Base-by-base conservation (phyloP, 768 basidiomycete genomes). In the Boletellus emodensis region DNA sequence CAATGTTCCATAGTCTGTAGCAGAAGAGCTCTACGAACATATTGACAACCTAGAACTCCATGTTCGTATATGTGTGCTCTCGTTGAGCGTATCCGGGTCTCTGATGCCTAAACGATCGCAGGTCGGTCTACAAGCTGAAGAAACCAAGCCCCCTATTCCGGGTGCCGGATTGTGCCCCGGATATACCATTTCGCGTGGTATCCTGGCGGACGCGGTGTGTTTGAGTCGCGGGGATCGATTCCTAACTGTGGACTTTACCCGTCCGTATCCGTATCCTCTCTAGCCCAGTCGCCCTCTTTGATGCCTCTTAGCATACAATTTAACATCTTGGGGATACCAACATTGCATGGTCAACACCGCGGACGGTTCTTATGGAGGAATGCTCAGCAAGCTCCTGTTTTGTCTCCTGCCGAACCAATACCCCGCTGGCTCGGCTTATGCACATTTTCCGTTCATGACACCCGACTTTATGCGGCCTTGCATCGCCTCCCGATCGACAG, bases 161-260 rank as follows among this genome's bases (percentile, higher is more conserved):
- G 90, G 88, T 7, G 83, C 86, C 6, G 90, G 89, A 11, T 63
- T 91, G 5, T 90, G 88, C 63, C 88, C 88, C 5, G 87, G 88
- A 24, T 90, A 83, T 70, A 91, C 90, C 5, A 85, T 89, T 55
- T 88, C 88, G 7, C 76, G 90, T 39, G 86, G 88, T n/a, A 92
- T 94, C 55, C 73, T 94, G 13, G 75, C 83, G 11, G 88, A 90
- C 62, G 89, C 88, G 2, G 83, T 90, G 33, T 81, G 76, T 54
- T 72, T 92, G 50, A 81, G 79, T 28, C 80, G 90, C 30, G 89
- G 90, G 7, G 90, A 93, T 62, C 80, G 86, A 6, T 91, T 87
- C 71, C 68, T 88, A 55, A 90, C 90, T 1, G 75, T 76, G 9
- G 87, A 90, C 38, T 83, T 82, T 59, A 91, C 87, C 8, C 87